Base-by-base conservation (phyloP, 2,329 filamentous ascomycete species). In the Trematosphaeria pertusa region DNA sequence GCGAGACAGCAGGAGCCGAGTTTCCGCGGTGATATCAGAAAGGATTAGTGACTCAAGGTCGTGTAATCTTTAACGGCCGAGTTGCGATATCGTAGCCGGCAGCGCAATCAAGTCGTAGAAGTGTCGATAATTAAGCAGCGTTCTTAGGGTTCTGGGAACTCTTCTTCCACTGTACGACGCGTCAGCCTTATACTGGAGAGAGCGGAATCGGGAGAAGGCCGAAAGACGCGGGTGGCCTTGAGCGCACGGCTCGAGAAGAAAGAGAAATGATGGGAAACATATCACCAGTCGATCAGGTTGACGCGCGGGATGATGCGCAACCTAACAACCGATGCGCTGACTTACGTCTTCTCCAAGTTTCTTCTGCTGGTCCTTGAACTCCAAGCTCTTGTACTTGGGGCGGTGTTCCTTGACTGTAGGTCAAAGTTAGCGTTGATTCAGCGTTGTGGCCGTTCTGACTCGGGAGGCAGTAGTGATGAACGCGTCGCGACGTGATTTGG, bases 121-220 rank as follows among this genome's bases (percentile, higher is more conserved):
- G n/a, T n/a, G n/a, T n/a, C n/a, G n/a, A n/a, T n/a, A n/a, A n/a
- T 34, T 54, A 61, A 35, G 54, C 48, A 32, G 40, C 49, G 52
- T 69, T 70, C 57, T 70, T 71, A 20, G 68, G 68, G 47, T 71
- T 71, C 59, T 71, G 61, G 4, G 61, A 43, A n/a, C 64, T 58
- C 11, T 54, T 53, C 45, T 70, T 71, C 68, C 68, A 71, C 68
- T 71, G 35, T 26, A 48, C 36, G 24, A 43, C 14, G n/a, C 4
- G 46, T 60, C 20, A 58, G 57, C 37, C 18, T 42, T n/a, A 21
- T 12, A 36, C 24, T 12, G 12, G 24, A 12, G 24, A 28, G 12
- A 28, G 7, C 8, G 8, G 12, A 28, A 28, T 7, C 12, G 12
- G 12, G 7, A 12, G 24, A 8, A 28, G 12, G 24, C 24, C 12